These are phyloP conservation scores for Plasmodium gonderi DNA, from an alignment of 169 alveolate genomes.

Conservation along the genomic window DNA sequence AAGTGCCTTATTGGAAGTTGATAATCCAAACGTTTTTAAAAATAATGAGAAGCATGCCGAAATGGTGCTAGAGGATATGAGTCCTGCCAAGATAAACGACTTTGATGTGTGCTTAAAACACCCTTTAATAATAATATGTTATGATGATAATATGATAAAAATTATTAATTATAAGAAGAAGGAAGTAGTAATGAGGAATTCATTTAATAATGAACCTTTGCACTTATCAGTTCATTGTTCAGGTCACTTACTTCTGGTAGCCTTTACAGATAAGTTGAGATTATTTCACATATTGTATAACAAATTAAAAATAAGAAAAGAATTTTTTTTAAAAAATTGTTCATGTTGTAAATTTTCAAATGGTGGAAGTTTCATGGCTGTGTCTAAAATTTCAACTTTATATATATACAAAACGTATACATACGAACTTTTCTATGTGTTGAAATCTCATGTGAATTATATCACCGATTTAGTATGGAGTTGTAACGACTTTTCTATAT, in stretches of 20 bases:
- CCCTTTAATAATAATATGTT: constrained; percentile 48
- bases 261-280: constrained; percentile 61
- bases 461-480: constrained; percentile 65
- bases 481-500: constrained; percentile 39
- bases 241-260: constrained; percentile 45
- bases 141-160: constrained; percentile 50
- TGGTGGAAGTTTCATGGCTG: constrained; percentile 73
- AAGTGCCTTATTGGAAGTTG: not conserved
- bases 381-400: constrained; percentile 56
- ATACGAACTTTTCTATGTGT: constrained; percentile 43
- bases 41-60: constrained; percentile 8
- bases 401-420: constrained; percentile 67
- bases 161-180: constrained; percentile 60
- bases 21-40: not conserved
- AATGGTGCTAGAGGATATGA: constrained; percentile 20
- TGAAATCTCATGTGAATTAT: constrained; percentile 64
- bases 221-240: constrained; percentile 60
- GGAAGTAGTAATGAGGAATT: constrained; percentile 26
- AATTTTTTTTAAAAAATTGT: constrained; percentile 67
- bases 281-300: constrained; percentile 66
- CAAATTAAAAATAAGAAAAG: constrained; percentile 66
- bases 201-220: constrained; percentile 70
- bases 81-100: constrained; percentile 54
- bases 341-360: constrained; percentile 70
- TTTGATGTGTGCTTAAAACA: constrained; percentile 52